These are phyloP conservation scores for Starmerella bombi DNA, from an alignment of 805 yeast genomes.

Conservation along the genomic window DNA sequence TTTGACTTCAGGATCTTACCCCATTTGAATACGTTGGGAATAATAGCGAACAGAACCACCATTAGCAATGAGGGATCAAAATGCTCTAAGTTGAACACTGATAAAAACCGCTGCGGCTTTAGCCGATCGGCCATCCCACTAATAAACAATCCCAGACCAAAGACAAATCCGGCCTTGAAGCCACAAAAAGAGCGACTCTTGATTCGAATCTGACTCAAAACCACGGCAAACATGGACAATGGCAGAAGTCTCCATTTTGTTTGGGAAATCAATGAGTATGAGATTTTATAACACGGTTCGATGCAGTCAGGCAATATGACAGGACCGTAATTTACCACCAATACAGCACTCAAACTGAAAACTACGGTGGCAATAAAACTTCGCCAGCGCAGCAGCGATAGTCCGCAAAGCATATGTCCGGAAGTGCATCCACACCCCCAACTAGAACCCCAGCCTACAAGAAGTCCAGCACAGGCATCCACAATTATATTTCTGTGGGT, in stretches of 20 bases:
- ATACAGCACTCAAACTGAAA: constrained; percentile 30
- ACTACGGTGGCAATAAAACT: constrained; percentile 35
- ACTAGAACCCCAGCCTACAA: constrained; percentile 39
- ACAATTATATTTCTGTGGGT: constrained; percentile 3
- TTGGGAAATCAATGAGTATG: neutral
- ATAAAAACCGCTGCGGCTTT: constrained; percentile 37
- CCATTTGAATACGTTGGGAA: constrained; percentile 32
- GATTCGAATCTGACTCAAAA: neutral
- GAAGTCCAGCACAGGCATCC: constrained; percentile 30
- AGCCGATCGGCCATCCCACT: constrained; percentile 37
- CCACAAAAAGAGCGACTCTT: constrained; percentile 5
- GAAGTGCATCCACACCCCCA: constrained; percentile 42
- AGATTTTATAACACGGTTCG: constrained; percentile 1
- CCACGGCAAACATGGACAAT: no score
- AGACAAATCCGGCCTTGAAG: constrained; percentile 25
- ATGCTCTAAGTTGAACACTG: constrained; percentile 27
- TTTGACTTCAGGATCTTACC: constrained; percentile 1
- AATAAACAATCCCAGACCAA: constrained; percentile 36
- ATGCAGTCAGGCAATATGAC: constrained; percentile 8
- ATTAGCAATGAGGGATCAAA: constrained; percentile 38
- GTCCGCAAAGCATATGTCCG: constrained; percentile 41
- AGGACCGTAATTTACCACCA: constrained; percentile 5
- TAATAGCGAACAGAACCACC: constrained; percentile 33
- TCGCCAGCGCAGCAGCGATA: constrained; percentile 35
- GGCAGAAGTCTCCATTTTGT: no score